A percentile compares a stretch with the other conserved stretches of the same genome.
phyloP scores from a whole-genome alignment of 1,284 basidiomycete genomes.

The Tranzscheliella williamsii region DNA sequence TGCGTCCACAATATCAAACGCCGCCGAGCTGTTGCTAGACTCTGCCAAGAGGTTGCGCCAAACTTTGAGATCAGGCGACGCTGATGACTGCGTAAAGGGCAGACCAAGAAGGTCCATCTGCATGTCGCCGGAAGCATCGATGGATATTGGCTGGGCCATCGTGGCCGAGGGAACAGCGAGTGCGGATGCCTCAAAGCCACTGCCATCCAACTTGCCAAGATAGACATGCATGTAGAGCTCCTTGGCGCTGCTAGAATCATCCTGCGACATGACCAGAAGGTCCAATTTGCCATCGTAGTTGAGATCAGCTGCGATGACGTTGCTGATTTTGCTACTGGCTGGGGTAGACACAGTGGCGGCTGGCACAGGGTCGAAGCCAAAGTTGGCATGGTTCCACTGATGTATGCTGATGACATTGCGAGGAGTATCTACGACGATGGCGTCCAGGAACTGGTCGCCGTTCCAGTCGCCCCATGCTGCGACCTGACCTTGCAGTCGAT shows the following conservation, averaged over 20 bases:
- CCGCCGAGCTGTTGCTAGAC: conserved; percentile 3
- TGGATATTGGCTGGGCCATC: conserved; percentile 77
- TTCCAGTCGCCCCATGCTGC: conserved; percentile 92
- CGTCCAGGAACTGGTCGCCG: conserved; percentile 78
- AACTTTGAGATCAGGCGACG: conserved; percentile 32
- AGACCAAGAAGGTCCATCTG: conserved; percentile 83
- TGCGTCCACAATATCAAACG: conserved; percentile 18
- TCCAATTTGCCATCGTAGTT: conserved; percentile 89
- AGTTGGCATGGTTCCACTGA: conserved; percentile 76
- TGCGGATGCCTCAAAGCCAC: conserved; percentile 30
- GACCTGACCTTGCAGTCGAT: conserved; percentile 70
- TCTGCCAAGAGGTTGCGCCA: conserved; percentile 42
- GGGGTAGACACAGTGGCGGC: conserved; percentile 55
- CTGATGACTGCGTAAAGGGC: conserved; percentile 60
- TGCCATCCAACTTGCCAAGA: conserved; percentile 29
- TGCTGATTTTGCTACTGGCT: conserved; percentile 62
- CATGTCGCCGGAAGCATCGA: conserved; percentile 86
- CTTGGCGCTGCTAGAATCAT: conserved; percentile 7
- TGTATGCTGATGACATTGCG: conserved; percentile 75
- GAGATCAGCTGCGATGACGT: conserved; percentile 89
- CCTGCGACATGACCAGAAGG: conserved; percentile 74
- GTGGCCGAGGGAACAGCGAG: conserved; percentile 70
- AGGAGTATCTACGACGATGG: conserved; percentile 74
- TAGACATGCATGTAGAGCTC: conserved; percentile 30
- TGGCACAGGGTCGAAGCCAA: conserved; percentile 68